Base-by-base conservation (phyloP, 176 grass and related monocot genomes). In the Rhynchospora pubera region DNA sequence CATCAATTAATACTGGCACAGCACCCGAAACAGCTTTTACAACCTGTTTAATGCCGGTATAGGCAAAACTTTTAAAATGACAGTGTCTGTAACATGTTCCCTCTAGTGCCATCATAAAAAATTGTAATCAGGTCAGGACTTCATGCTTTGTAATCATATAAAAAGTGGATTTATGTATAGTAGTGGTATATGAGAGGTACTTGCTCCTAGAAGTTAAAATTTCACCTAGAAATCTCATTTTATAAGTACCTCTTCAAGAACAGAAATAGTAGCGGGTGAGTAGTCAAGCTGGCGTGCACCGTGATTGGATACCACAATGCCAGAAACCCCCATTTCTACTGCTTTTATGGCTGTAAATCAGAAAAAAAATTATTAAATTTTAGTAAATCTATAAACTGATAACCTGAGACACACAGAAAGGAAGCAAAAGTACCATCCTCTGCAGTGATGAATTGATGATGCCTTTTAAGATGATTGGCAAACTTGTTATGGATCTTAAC, bases 271-370 rank as follows among this genome's bases (percentile, higher is more conserved):
- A 52, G 94, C 76, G 0, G 90, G 94, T 22, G 90, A 53, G 74
- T 94, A 92, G 68, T 97, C 90, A 14, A 94, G 88, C 82, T 97
- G 94, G 74, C 94, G 80, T 6, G 70, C 90, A 39, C 94, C 91
- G 5, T 97, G 94, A 82, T 97, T 97, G 70, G 94, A 97, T 84
- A 97, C 94, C n/a, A 97, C 84, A 44, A 97, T 86, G 16, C 94
- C 91, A 43, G 90, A 67, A 69, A 32, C 88, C 64, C 89, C 90
- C 0, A 48, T 83, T 63, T 97, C 91, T 65, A 91, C 91, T 1
- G 89, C 94, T 61, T 70, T 97, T 83, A 65, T 87, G 16, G 91
- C 94, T 92, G 94, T 53, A 55, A 11, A 85, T 85, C 50, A 26
- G 32, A 47, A 56, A 34, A 58, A 73, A n/a, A n/a, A n/a, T n/a